phyloP scores from a whole-genome alignment of 805 yeast species.

The Myxozyma monticola region DNA sequence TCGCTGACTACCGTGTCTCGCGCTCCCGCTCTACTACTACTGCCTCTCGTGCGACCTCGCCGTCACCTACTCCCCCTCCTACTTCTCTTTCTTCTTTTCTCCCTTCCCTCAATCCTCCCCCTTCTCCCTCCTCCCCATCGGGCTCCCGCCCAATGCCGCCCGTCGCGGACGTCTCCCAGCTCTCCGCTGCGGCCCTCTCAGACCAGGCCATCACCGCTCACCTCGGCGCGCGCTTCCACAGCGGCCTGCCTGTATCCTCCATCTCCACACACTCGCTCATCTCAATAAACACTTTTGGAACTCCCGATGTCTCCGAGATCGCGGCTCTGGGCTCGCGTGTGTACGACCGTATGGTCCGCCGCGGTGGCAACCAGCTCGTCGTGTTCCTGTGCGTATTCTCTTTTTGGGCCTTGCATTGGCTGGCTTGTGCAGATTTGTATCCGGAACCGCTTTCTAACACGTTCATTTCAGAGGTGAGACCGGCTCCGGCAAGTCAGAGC shows the following conservation, averaged over 20 bases:
- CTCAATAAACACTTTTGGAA: slow-evolving; percentile 43
- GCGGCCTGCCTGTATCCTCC: slow-evolving; percentile 44
- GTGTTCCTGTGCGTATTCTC: slow-evolving; percentile 35
- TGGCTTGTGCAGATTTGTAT: no score
- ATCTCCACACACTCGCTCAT: slow-evolving; percentile 43
- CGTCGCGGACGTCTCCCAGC: slow-evolving; percentile 40
- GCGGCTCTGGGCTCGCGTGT: slow-evolving; percentile 43
- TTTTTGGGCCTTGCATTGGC: no score
- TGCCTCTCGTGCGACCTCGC: no score
- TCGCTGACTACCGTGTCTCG: background rate
- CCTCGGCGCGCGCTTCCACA: slow-evolving; percentile 45
- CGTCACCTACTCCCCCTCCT: no score
- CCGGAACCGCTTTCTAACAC: slow-evolving; percentile 3
- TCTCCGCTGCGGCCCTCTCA: slow-evolving; percentile 40
- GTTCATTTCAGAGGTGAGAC: slow-evolving; percentile 38
- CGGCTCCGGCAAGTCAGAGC: slow-evolving; percentile 45
- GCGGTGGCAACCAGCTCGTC: slow-evolving; percentile 42
- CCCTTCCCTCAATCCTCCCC: background rate
- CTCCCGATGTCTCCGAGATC: slow-evolving; percentile 40
- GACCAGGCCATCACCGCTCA: slow-evolving; percentile 46
- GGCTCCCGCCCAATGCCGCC: slow-evolving; percentile 24
- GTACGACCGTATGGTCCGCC: slow-evolving; percentile 40
- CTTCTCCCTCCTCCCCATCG: background rate
- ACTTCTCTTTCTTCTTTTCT: background rate
- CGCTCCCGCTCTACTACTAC: no score